Conservation (phyloP, 805 yeast species). For the Ascoidea asiatica region DNA sequence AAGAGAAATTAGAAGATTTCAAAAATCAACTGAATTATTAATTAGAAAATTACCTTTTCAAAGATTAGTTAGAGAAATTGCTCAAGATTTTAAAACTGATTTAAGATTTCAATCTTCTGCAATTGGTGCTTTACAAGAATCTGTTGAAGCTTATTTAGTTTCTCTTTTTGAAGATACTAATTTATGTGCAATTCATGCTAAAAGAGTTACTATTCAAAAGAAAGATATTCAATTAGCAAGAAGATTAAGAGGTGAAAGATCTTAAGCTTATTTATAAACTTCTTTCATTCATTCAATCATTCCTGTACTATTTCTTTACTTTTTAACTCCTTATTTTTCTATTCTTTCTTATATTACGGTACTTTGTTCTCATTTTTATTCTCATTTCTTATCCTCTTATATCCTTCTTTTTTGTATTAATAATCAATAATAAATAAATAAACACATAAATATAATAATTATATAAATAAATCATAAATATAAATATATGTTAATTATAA, state of each 20-base stretch:
- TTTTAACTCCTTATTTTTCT: neutral
- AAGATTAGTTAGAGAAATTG: slow-evolving; percentile 81
- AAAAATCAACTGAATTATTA: slow-evolving; percentile 75
- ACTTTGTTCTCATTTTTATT: too few species aligned
- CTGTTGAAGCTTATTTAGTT: slow-evolving; percentile 81
- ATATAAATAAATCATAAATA: too few species aligned
- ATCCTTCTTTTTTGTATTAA: neutral
- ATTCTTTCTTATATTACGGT: neutral
- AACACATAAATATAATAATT: too few species aligned
- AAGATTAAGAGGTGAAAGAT: slow-evolving; percentile 83
- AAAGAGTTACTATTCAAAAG: slow-evolving; percentile 88
- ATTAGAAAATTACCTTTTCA: slow-evolving; percentile 87
- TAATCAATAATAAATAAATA: too few species aligned
- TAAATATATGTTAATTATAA: too few species aligned
- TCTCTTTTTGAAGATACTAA: slow-evolving; percentile 81
- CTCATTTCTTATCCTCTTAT: neutral
- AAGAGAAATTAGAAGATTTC: slow-evolving; percentile 87
- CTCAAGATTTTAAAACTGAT: slow-evolving; percentile 78
- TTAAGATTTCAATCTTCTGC: slow-evolving; percentile 84
- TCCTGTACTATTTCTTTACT: neutral
- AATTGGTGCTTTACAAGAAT: slow-evolving; percentile 83
- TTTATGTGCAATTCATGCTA: slow-evolving; percentile 87
- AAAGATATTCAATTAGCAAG: slow-evolving; percentile 85
- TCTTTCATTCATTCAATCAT: too few species aligned
- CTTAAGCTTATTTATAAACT: too few species aligned